Conservation (phyloP, 2,329 filamentous ascomycete species). For the Colletotrichum salicis region DNA sequence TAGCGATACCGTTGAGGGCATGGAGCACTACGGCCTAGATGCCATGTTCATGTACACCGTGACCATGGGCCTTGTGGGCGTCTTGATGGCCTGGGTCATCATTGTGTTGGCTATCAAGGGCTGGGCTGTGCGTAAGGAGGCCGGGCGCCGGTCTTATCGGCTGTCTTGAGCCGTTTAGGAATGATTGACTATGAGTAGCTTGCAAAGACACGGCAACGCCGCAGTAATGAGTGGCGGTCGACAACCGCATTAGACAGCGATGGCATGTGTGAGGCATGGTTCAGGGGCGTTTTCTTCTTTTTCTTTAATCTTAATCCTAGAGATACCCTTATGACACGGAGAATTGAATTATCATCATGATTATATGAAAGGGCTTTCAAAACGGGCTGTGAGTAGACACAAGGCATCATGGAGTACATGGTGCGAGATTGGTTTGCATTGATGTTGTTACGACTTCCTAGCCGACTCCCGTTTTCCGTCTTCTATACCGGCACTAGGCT, state of each 20-base stretch:
- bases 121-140: constrained; percentile 74
- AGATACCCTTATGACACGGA: constrained; percentile 20
- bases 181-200: background rate
- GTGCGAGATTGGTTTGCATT: background rate
- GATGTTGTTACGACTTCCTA: background rate
- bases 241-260: background rate
- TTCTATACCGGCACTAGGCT: background rate
- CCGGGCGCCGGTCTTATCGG: constrained; percentile 16
- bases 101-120: constrained; percentile 85
- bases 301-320: background rate
- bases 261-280: background rate
- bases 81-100: constrained; percentile 88
- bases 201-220: background rate
- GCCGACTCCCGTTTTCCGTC: background rate
- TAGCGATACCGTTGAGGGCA: constrained; percentile 78
- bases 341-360: background rate
- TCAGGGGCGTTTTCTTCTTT: background rate
- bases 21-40: constrained; percentile 81
- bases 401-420: background rate
- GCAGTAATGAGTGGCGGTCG: background rate
- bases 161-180: background rate
- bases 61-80: constrained; percentile 82
- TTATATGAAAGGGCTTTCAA: background rate
- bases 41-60: constrained; percentile 96
- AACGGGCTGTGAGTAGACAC: background rate